Conservation (phyloP, 352 stramenopile genomes). For the Phytophthora sp. region DNA sequence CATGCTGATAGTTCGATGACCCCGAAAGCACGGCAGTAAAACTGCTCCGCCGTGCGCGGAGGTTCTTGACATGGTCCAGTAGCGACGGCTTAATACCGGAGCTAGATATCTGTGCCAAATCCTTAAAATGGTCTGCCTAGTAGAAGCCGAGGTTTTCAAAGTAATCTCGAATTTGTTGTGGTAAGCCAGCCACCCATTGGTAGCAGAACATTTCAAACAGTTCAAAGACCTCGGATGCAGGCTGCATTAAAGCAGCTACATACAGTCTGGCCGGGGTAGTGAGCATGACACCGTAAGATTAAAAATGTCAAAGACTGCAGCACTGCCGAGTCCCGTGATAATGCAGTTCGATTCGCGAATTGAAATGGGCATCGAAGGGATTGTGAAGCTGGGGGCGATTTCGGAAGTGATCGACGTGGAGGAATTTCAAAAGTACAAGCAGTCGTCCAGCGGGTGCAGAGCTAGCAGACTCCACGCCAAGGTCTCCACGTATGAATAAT, state of each 20-base stretch:
- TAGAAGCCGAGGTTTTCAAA: slow-evolving; percentile 54
- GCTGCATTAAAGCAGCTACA: slow-evolving; percentile 86
- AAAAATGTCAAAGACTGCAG: slow-evolving; percentile 62
- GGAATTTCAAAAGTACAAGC: slow-evolving; percentile 15
- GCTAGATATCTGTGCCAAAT: slow-evolving; percentile 46
- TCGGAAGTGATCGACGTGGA: slow-evolving; percentile 30
- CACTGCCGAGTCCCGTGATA: slow-evolving; percentile 59
- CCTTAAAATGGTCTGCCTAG: slow-evolving; percentile 53
- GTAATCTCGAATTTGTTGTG: slow-evolving; percentile 35
- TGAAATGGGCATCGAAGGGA: neutral
- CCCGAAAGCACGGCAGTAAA: slow-evolving; percentile 34
- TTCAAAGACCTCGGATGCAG: slow-evolving; percentile 60
- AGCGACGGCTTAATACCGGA: slow-evolving; percentile 37
- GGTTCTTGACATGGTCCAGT: slow-evolving; percentile 6
- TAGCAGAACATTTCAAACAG: slow-evolving; percentile 65
- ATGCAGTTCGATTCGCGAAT: slow-evolving; percentile 61
- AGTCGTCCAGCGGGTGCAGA: slow-evolving; percentile 9
- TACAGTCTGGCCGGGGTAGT: slow-evolving; percentile 45
- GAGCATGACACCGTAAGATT: slow-evolving; percentile 38
- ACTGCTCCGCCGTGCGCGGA: slow-evolving; percentile 36
- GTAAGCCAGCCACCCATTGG: slow-evolving; percentile 59
- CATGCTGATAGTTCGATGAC: slow-evolving; percentile 29
- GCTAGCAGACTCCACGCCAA: slow-evolving; percentile 12
- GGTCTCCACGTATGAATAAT: too few species aligned
- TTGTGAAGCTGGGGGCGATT: slow-evolving; percentile 19